Evolutionary conservation across 2,329 filamentous ascomycete species (phyloP).

Genomic region (Talaromyces piceae): DNA sequence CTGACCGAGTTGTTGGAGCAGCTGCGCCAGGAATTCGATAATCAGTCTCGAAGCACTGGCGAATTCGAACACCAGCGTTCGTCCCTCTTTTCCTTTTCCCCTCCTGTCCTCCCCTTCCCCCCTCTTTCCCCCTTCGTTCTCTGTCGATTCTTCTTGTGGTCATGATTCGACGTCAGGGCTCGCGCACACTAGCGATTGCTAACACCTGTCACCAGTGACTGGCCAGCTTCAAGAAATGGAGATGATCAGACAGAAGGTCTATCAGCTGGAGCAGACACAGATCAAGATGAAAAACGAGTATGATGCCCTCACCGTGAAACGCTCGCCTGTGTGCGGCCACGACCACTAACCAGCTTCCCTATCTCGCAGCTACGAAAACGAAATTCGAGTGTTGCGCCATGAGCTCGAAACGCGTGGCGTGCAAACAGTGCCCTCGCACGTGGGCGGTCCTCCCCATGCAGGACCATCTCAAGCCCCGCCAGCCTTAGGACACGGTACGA

Average conservation of each 20-base stretch:
- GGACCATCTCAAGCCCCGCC: conserved; percentile 79
- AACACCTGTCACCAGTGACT: conserved; percentile 56
- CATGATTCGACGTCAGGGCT: too few species aligned
- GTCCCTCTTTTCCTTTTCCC: conserved; percentile 32
- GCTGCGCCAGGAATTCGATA: conserved; percentile 85
- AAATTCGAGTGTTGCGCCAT: conserved; percentile 75
- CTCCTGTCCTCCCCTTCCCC: too few species aligned
- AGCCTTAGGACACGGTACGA: conserved; percentile 75
- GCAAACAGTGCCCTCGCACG: conserved; percentile 58
- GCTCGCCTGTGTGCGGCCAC: background rate
- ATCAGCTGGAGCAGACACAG: conserved; percentile 83
- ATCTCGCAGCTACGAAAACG: conserved; percentile 74
- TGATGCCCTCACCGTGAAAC: conserved; percentile 30
- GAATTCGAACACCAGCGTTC: conserved; percentile 91
- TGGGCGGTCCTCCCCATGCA: conserved; percentile 66
- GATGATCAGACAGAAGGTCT: conserved; percentile 87
- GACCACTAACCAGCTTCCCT: background rate
- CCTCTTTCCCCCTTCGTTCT: too few species aligned
- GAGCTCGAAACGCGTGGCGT: conserved; percentile 72
- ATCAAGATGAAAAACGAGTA: conserved; percentile 87
- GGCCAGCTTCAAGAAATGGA: conserved; percentile 93
- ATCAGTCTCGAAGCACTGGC: conserved; percentile 69
- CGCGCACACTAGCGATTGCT: too few species aligned
- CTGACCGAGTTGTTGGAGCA: conserved; percentile 88
- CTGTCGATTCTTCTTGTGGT: too few species aligned